Conservation (phyloP, 1,284 basidiomycete genomes). For the Vanrija pseudolonga region DNA sequence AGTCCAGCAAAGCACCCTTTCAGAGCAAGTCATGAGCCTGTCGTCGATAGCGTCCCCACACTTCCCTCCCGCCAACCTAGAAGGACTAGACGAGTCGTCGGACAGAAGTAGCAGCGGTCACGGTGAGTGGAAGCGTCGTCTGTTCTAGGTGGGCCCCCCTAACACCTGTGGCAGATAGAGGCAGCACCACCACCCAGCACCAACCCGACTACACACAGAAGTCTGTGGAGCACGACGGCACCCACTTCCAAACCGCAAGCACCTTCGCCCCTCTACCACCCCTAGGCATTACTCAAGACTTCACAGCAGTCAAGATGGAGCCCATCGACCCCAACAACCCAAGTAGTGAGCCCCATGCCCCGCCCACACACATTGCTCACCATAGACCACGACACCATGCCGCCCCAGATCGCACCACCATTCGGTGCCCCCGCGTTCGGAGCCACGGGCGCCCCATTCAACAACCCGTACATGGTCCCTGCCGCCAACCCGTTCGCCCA, state of each 20-base stretch:
- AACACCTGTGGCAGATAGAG: too few relatives aligned
- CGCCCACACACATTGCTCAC: neutral
- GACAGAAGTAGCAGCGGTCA: neutral
- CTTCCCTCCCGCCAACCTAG: neutral
- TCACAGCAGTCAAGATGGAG: neutral
- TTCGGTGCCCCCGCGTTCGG: too few relatives aligned
- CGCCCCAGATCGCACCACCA: neutral
- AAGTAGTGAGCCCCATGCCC: neutral
- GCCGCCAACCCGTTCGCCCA: too few relatives aligned
- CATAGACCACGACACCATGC: neutral
- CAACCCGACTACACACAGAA: too few relatives aligned
- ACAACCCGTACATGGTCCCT: too few relatives aligned
- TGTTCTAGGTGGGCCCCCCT: too few relatives aligned
- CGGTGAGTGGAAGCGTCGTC: neutral
- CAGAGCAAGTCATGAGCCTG: neutral
- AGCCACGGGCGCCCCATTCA: too few relatives aligned
- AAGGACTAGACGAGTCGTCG: neutral
- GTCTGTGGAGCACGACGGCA: too few relatives aligned
- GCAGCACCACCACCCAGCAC: too few relatives aligned
- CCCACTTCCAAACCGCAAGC: too few relatives aligned
- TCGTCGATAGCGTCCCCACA: neutral
- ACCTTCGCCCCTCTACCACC: too few relatives aligned
- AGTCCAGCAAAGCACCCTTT: neutral
- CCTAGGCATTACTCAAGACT: too few relatives aligned
- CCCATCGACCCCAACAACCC: neutral